phyloP scores from a whole-genome alignment of 2,329 filamentous ascomycete genomes.

The Eurotiales sp. region DNA sequence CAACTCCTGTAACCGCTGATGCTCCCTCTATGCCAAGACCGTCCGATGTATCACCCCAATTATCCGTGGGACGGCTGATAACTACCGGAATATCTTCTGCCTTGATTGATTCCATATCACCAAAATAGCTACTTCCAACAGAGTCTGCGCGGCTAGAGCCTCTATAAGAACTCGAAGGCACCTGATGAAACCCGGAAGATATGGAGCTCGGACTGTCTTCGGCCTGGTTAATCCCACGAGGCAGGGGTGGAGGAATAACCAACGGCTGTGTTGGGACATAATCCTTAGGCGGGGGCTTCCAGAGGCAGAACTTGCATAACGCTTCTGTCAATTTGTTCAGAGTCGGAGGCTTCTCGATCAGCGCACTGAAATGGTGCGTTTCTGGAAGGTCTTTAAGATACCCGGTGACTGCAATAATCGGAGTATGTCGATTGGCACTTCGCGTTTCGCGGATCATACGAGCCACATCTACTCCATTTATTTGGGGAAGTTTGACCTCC shows the following conservation, averaged over 20 bases:
- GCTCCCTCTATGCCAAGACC: conserved; percentile 72
- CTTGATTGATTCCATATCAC: conserved; percentile 74
- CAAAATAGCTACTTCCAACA: conserved; percentile 76
- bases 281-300: conserved; percentile 73
- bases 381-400: conserved; percentile 97
- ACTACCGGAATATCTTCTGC: conserved; percentile 75
- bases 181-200: conserved; percentile 66
- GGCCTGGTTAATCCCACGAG: conserved; percentile 58
- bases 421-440: conserved; percentile 89
- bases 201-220: conserved; percentile 84
- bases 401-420: conserved; percentile 92
- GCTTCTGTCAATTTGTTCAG: conserved; percentile 87
- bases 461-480: conserved; percentile 91
- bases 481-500: conserved; percentile 91
- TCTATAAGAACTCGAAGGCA: conserved; percentile 71
- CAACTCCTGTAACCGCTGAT: conserved; percentile 19
- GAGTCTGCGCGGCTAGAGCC: conserved; percentile 84
- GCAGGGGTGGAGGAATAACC: conserved; percentile 55
- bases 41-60: conserved; percentile 65
- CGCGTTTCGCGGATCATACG: conserved; percentile 97
- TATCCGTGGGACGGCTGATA: conserved; percentile 69
- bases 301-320: conserved; percentile 82
- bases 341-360: conserved; percentile 96
- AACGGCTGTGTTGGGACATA: conserved; percentile 50
- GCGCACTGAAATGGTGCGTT: conserved; percentile 89